Evolutionary conservation across 441 rosid genomes (phyloP), one percentile per base, ranked within the genome.

Genomic region (Pelargonium cotyledonis): DNA sequence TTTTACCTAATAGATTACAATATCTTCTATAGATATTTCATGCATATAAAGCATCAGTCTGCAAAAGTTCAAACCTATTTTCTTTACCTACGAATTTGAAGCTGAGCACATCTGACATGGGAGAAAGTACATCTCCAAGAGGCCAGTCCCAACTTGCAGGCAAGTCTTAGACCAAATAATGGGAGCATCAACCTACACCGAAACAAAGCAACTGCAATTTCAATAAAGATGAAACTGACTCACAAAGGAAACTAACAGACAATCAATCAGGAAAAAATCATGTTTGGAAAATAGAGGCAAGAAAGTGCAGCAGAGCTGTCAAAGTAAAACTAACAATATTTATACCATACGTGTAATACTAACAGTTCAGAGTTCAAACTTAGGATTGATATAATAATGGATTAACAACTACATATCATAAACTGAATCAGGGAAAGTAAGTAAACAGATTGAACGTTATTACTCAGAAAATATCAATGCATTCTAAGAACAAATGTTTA

Each of bases 181-280:
- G 91, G 88, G 66, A 85, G 75, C 86, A 68, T 80, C 83, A 82
- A 70, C 81, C 95, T 89, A 73, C 80, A 81, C 38, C 31, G 66
- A 44, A 57, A 57, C 21, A 55, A 65, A 70, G 73, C 26, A 71
- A 76, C 43, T 61, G 1, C 44, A 60, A 38, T 12, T 65, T 58
- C 41, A 57, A 41, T 47, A 61, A 35, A 15, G 65, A 55, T 10
- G 47, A 63, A 63, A 15, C 16, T 70, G 53, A 72, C 63, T 14
- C 51, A 62, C 26, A 63, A 65, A 65, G 31, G 60, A 43, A 38
- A 57, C 66, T 21, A 40, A 40, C 43, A 40, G 16, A 38, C 47
- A 31, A 46, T 55, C 31, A 5, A 6, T 16, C 15, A 67, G 65
- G 2, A 11, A 14, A 8, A 61, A 58, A 44, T 2, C 12, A 60